Base-by-base conservation (phyloP, 2,329 filamentous ascomycete genomes). In the Fusarium subglutinans region DNA sequence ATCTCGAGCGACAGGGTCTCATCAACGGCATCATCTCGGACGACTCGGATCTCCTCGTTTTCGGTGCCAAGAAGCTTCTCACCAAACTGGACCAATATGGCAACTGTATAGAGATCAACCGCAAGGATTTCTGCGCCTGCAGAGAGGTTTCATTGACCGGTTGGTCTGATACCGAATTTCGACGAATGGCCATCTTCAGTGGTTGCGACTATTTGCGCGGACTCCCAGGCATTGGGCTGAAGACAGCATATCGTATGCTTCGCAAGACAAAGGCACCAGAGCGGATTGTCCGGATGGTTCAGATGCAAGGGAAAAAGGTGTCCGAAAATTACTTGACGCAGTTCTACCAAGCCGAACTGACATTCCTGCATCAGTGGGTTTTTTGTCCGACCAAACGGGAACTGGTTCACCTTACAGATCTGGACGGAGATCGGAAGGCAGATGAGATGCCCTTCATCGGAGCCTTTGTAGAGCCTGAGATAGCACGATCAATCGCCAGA, bases 1-100 rank as follows among this genome's bases (percentile, higher is more conserved):
- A 98, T 80, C 88, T 99, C 43, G 96, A 99, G 83, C 91, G 91
- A 56, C 90, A 94, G 67, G 96, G 96, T 3, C 86, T 95, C 57
- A 93, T 98, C 76, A 86, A 92, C 76, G 97, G 94, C 33, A 97
- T 99, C 72, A 85, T 99, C 41, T 98, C 96, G 0, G 96, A 99
- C 81, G 96, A 99, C 81, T 99, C 96, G 1, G 96, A 99, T 84
- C 86, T 99, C 64, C 86, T 99, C 40, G 96, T 99, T 1, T 99
- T 99, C 77, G 96, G 96, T 22, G 95, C 95, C 30, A 96, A 94
- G 82, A 90, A 94, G 60, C 87, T 99, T 18, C 85, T 99, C 68
- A 98, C 96, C 9, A 99, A 99, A 82, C 87, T 99, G 59, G 96
- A 98, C 78, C 93, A 97, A 81, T 94, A 97, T 76, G 96, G 96